phyloP scores from a whole-genome alignment of 2,329 filamentous ascomycete genomes.

The Fusarium fujikuroi region DNA sequence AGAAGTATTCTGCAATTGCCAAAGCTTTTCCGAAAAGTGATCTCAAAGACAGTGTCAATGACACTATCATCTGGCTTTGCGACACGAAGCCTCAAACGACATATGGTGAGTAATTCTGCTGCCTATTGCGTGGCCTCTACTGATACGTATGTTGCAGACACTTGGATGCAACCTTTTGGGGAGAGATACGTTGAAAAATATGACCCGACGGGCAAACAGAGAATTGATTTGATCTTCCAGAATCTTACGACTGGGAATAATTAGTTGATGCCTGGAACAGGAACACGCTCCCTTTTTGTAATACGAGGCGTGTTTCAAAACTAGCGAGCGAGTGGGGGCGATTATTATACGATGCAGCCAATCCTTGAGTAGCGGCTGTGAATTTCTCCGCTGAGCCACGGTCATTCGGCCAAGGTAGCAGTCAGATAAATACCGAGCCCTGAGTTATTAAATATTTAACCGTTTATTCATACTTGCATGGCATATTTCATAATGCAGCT shows the following conservation, averaged over 20 bases:
- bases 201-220: neutral
- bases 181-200: slow-evolving; percentile 13
- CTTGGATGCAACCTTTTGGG: slow-evolving; percentile 26
- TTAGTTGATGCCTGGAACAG: neutral
- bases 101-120: neutral
- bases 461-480: neutral
- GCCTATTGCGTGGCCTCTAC: neutral
- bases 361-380: neutral
- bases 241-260: neutral
- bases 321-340: neutral
- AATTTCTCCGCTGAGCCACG: neutral
- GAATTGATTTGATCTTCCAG: neutral
- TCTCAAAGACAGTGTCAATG: slow-evolving; percentile 3
- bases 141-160: neutral
- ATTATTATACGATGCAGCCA: neutral
- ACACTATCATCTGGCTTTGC: slow-evolving; percentile 19
- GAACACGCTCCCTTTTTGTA: neutral
- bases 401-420: neutral
- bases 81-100: slow-evolving; percentile 13
- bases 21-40: slow-evolving; percentile 1
- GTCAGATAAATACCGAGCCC: neutral
- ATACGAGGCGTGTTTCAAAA: neutral
- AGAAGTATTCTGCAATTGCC: neutral
- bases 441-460: neutral
- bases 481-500: neutral